Conservation (phyloP, 768 basidiomycete species). For the Lyophyllum atratum region DNA sequence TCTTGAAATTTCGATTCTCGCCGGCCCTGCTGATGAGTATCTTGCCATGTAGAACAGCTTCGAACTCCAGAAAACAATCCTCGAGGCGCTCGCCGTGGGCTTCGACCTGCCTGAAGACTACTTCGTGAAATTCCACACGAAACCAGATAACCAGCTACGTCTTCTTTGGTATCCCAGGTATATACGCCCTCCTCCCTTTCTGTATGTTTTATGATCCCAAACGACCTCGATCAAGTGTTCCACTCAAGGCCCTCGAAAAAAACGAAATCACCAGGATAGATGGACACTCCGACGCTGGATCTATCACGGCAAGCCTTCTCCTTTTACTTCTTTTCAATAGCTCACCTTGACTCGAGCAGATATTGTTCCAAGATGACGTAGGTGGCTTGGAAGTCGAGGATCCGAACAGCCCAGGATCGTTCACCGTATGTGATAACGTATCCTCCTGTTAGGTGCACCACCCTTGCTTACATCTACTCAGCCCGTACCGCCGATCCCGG, state of each 20-base stretch:
- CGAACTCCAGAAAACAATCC: constrained; percentile 41
- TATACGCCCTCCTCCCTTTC: not conserved
- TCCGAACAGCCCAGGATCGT: constrained; percentile 45
- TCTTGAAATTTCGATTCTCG: constrained; percentile 13
- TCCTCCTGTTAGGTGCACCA: not conserved
- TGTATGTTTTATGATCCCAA: not conserved
- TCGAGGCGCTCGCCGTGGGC: constrained; percentile 51
- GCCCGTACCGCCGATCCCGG: constrained; percentile 44
- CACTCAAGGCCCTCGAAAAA: constrained; percentile 30
- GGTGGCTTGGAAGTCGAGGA: constrained; percentile 67
- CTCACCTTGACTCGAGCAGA: constrained; percentile 12
- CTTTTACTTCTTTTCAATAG: not conserved
- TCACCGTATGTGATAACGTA: constrained; percentile 29
- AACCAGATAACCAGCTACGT: constrained; percentile 53
- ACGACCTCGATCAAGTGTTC: constrained; percentile 26
- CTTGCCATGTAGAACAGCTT: constrained; percentile 36
- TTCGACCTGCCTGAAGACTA: constrained; percentile 45
- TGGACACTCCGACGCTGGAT: constrained; percentile 57
- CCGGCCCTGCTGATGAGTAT: not conserved
- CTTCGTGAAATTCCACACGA: constrained; percentile 43
- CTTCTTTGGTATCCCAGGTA: constrained; percentile 58
- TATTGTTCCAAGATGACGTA: constrained; percentile 60
- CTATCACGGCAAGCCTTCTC: constrained; percentile 40
- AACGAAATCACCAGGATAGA: constrained; percentile 45
- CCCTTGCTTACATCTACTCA: constrained; percentile 10